Percentiles rank a stretch among this genome's conserved stretches.
Conservation (phyloP, 352 stramenopile genomes). For the Pythium phragmitis region DNA sequence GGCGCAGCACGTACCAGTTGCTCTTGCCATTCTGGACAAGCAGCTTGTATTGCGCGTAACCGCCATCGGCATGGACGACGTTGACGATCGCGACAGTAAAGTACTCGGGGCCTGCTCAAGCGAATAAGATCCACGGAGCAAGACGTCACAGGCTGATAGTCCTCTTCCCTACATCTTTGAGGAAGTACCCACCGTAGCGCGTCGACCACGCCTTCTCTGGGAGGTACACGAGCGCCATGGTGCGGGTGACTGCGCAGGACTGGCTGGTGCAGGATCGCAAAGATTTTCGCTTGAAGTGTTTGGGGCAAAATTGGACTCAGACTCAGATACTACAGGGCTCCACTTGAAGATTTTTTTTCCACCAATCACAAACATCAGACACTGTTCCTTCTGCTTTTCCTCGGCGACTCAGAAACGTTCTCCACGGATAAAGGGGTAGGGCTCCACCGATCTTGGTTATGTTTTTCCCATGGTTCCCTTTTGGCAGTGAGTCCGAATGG, state of each 20-base stretch:
- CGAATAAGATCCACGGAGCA: background rate
- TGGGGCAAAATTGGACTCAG: constrained; percentile 8
- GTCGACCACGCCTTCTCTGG: constrained; percentile 66
- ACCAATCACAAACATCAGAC: constrained; percentile 7
- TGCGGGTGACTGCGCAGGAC: background rate
- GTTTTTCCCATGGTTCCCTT: background rate
- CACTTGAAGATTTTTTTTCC: constrained; percentile 2
- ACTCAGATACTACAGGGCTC: constrained; percentile 17
- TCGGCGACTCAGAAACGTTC: constrained; percentile 18
- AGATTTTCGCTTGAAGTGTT: constrained; percentile 15
- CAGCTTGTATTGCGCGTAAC: constrained; percentile 66
- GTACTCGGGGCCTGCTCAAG: constrained; percentile 55
- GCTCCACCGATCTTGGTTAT: background rate
- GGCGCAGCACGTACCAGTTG: constrained; percentile 63
- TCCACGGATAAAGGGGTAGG: constrained; percentile 9
- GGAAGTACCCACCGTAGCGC: constrained; percentile 55
- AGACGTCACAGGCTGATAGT: background rate
- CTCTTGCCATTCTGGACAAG: constrained; percentile 68
- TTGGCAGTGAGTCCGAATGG: background rate
- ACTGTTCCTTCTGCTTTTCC: constrained; percentile 7
- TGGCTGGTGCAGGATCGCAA: constrained; percentile 5
- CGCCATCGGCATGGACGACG: constrained; percentile 40
- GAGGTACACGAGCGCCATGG: constrained; percentile 77
- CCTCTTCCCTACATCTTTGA: background rate
- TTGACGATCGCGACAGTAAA: constrained; percentile 68